Evolutionary conservation across 2,329 filamentous ascomycete species (phyloP).

Genomic region (Aspergillus fructus): DNA sequence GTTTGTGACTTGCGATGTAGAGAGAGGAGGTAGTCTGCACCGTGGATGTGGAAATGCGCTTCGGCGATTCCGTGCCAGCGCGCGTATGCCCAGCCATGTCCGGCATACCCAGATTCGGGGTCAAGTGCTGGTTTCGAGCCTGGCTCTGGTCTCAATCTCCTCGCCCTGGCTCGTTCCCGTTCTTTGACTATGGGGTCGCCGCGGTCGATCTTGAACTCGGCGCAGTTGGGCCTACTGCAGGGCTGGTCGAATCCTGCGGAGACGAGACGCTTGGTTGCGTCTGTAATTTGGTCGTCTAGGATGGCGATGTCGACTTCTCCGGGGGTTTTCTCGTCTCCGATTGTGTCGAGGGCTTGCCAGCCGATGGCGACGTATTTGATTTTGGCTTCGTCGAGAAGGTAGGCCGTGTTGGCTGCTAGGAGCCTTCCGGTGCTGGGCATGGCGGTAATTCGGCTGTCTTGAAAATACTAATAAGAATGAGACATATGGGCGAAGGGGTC

Average conservation of each 20-base stretch:
- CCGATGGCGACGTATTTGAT: not conserved
- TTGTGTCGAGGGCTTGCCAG: not conserved
- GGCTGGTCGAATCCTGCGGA: not conserved
- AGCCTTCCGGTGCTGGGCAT: not conserved
- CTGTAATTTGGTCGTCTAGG: not conserved
- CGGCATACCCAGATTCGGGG: too few species aligned
- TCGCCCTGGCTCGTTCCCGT: too few species aligned
- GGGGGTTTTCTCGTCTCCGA: not conserved
- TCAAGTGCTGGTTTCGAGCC: too few species aligned
- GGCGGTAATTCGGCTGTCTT: too few species aligned
- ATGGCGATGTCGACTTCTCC: not conserved
- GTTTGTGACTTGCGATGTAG: not conserved
- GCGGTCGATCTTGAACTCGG: not conserved
- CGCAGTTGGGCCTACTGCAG: not conserved
- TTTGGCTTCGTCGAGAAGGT: not conserved
- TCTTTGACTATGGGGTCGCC: not conserved
- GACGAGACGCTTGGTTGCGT: not conserved
- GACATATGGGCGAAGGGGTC: too few species aligned
- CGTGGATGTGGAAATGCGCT: not conserved
- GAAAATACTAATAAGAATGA: too few species aligned
- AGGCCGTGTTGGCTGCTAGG: not conserved
- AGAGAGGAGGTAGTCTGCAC: not conserved
- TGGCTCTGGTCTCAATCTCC: too few species aligned
- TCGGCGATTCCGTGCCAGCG: not conserved
- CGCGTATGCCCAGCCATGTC: not conserved